Percentiles rank a stretch among this genome's conserved stretches.
Conservation (phyloP, 1,284 basidiomycete species). For the Moesziomyces antarcticus region DNA sequence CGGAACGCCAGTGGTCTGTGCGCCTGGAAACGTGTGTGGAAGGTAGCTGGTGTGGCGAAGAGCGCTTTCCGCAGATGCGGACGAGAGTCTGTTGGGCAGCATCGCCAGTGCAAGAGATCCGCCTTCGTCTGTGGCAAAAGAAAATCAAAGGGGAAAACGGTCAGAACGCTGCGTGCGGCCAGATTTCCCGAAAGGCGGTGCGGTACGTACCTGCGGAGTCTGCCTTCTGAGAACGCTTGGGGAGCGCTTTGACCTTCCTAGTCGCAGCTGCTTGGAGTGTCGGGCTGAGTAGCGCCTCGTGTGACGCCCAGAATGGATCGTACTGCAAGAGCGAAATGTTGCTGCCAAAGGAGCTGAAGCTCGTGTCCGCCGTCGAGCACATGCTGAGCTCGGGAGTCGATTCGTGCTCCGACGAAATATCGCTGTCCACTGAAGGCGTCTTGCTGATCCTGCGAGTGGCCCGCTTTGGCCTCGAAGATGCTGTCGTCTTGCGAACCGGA, state of each 20-base stretch:
- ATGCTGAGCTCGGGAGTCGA: slow-evolving; percentile 39
- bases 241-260: slow-evolving; percentile 29
- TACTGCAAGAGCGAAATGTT: slow-evolving; percentile 20
- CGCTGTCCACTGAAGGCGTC: slow-evolving; percentile 13
- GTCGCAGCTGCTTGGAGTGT: slow-evolving; percentile 14
- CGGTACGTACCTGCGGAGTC: slow-evolving; percentile 12
- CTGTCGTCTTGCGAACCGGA: slow-evolving; percentile 15
- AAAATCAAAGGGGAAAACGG: not conserved
- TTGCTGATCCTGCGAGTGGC: slow-evolving; percentile 18
- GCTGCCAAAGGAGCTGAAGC: slow-evolving; percentile 20
- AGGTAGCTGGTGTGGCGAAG: not conserved
- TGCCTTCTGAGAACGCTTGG: slow-evolving; percentile 18
- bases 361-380: slow-evolving; percentile 36
- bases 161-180: not conserved
- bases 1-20: slow-evolving; percentile 11
- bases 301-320: slow-evolving; percentile 11
- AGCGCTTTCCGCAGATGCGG: too few species aligned
- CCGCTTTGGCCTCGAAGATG: slow-evolving; percentile 10
- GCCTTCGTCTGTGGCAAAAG: not conserved
- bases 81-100: too few species aligned
- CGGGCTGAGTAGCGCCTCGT: slow-evolving; percentile 16
- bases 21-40: slow-evolving; percentile 4
- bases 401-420: slow-evolving; percentile 1
- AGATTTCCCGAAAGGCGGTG: not conserved
- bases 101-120: not conserved